Evolutionary conservation across 176 grass and related monocot genomes (phyloP), one percentile per base, ranked within the genome.

Genomic region (Ananas comosus): DNA sequence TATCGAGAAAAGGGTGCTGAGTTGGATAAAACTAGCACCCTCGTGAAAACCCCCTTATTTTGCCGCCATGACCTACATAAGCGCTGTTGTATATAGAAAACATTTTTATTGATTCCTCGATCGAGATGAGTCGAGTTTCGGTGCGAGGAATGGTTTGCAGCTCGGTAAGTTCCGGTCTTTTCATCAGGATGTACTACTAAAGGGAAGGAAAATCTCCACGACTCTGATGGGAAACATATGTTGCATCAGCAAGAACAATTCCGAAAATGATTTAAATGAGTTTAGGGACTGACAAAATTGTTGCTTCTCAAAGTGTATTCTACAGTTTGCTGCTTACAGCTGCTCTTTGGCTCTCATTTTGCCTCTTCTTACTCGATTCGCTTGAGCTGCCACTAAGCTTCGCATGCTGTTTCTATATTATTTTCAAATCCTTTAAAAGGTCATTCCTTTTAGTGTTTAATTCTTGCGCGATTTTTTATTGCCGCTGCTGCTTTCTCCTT

Each of bases 61-160:
- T 76, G 72, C 72, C 57, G 18, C 68, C 66, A 64, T 66, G 70
- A 27, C 53, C 54, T 7, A 51, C 28, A 33, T 73, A 68, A 66
- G 73, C 54, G 33, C 64, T 64, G 11, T 17, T 87, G 80, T 88
- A 83, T 64, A 88, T 78, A 70, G 58, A 74, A 61, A 19, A 61
- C 16, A 61, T 61, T 80, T 83, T 66, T 54, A 61, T 80, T 51
- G 50, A 53, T 69, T 70, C 67, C 48, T 12, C 24, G 42, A 51
- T 21, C 12, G 59, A 69, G 49, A 59, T 10, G 54, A 10, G n/a
- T 50, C 29, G 11, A 54, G 50, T 42, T 42, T 42, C 33, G 57
- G 33, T 6, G 72, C 11, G 47, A 2, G 12, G 19, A 13, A n/a
- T 1, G 42, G 13, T 9, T 17, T 19, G 19, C 74, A 78, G 84